These are phyloP conservation scores for Erigeron canadensis DNA, from an alignment of 129 eudicot species.

Conservation along the genomic window DNA sequence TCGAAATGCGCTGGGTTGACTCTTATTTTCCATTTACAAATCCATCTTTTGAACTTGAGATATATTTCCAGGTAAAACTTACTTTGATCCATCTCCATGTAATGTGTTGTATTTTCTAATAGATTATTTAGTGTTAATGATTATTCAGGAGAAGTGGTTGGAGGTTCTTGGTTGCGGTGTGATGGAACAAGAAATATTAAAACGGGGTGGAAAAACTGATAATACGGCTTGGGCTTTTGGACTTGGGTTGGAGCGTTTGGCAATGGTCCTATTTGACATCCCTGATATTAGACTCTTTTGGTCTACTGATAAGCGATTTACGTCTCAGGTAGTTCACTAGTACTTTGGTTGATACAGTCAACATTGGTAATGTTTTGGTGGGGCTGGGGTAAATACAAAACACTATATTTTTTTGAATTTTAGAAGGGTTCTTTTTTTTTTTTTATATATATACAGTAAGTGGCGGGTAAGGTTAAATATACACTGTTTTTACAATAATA, in stretches of 20 bases:
- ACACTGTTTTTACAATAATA: too few species aligned
- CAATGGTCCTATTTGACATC: conserved; percentile 86
- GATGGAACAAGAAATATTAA: conserved; percentile 88
- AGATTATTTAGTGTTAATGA: not conserved
- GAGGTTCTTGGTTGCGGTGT: conserved; percentile 99
- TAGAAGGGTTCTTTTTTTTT: too few species aligned
- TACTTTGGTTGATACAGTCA: not conserved
- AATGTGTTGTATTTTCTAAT: not conserved
- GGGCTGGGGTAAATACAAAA: too few species aligned
- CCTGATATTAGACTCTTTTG: conserved; percentile 94
- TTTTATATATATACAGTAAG: too few species aligned
- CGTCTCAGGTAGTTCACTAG: conserved; percentile 66
- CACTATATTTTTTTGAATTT: too few species aligned
- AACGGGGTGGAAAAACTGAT: conserved; percentile 62
- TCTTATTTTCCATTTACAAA: conserved; percentile 89
- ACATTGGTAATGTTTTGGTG: too few species aligned
- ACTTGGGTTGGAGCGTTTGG: conserved; percentile 93
- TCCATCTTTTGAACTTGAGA: conserved; percentile 95
- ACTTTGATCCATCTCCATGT: not conserved
- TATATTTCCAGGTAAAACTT: conserved; percentile 75
- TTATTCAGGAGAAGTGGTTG: conserved; percentile 80
- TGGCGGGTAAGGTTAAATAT: too few species aligned
- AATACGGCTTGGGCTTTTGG: conserved; percentile 99
- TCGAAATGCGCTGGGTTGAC: conserved; percentile 99
- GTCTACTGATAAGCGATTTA: conserved; percentile 83